A percentile compares a stretch with the other conserved stretches of the same genome.
Conservation (phyloP, 2,329 filamentous ascomycete species). For the Colletotrichum tabaci region DNA sequence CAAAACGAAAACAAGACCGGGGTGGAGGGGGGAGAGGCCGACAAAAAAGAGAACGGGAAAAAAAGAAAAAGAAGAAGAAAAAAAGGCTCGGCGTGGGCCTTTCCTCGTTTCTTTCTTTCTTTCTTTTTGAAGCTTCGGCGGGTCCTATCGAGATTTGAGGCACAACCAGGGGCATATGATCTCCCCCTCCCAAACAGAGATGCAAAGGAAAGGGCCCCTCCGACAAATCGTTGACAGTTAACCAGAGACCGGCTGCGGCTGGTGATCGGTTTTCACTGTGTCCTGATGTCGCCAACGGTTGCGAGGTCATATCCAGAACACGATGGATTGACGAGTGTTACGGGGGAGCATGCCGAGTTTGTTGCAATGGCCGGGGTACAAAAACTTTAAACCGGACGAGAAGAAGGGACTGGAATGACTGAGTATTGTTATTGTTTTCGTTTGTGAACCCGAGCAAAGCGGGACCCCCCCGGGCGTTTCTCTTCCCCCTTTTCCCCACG, state of each 20-base stretch:
- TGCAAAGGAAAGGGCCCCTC: too few species aligned
- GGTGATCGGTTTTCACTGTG: constrained; percentile 22
- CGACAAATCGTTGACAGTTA: background rate
- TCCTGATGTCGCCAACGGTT: constrained; percentile 21
- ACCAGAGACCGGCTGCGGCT: constrained; percentile 23
- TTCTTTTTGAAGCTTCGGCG: constrained; percentile 3
- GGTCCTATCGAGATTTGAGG: constrained; percentile 14
- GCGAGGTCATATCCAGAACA: background rate
- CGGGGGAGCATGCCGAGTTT: background rate
- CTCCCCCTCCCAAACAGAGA: constrained; percentile 11
- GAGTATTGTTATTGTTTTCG: background rate
- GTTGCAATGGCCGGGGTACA: constrained; percentile 7
- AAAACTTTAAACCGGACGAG: constrained; percentile 34
- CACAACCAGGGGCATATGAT: constrained; percentile 8
- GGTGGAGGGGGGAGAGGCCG: too few species aligned
- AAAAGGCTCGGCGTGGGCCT: background rate
- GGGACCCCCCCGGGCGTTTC: constrained; percentile 9
- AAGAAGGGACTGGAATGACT: too few species aligned
- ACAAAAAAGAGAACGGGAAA: too few species aligned
- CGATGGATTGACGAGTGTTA: constrained; percentile 3
- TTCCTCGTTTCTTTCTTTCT: background rate
- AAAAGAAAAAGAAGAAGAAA: too few species aligned
- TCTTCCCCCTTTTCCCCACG: background rate
- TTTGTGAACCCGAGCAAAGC: background rate
- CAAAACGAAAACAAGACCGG: background rate